phyloP scores from a whole-genome alignment of 1,139 yeast genomes.

The Taphrina communis region DNA sequence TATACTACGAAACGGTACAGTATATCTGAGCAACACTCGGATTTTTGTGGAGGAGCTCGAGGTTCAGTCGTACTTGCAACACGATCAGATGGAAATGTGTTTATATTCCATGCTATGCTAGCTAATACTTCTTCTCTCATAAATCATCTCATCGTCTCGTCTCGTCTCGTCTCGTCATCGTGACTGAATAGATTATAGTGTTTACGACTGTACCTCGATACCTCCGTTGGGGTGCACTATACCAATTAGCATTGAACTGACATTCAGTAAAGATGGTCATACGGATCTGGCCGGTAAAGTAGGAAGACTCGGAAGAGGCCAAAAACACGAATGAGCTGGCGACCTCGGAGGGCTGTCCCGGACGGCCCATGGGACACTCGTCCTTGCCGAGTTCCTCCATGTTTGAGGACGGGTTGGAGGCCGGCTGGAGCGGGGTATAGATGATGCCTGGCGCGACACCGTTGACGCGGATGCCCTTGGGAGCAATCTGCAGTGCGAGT shows the following conservation, averaged over 20 bases:
- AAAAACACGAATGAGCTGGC: conserved; percentile 41
- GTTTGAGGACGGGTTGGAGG: conserved; percentile 37
- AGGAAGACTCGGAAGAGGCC: conserved; percentile 37
- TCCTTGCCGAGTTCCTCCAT: conserved; percentile 36
- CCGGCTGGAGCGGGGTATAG: conserved; percentile 57
- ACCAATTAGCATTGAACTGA: too few species aligned
- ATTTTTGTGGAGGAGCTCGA: conserved; percentile 14
- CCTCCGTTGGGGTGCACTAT: conserved; percentile 27
- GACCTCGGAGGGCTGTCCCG: conserved; percentile 41
- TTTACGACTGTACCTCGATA: conserved; percentile 29
- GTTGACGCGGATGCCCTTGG: conserved; percentile 61
- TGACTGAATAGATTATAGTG: neutral
- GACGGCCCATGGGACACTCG: conserved; percentile 37
- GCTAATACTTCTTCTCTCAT: too few species aligned
- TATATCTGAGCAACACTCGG: neutral
- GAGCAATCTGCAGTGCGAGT: conserved; percentile 66
- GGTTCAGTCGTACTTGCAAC: neutral
- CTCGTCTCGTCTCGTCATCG: neutral
- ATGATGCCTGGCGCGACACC: conserved; percentile 77
- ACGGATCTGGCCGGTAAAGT: conserved; percentile 38
- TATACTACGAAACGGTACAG: too few species aligned
- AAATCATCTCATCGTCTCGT: neutral
- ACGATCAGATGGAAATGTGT: neutral
- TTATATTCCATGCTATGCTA: too few species aligned
- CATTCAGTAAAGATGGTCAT: neutral